phyloP scores from a whole-genome alignment of 352 stramenopile genomes.

The Phytophthora podocarpi region DNA sequence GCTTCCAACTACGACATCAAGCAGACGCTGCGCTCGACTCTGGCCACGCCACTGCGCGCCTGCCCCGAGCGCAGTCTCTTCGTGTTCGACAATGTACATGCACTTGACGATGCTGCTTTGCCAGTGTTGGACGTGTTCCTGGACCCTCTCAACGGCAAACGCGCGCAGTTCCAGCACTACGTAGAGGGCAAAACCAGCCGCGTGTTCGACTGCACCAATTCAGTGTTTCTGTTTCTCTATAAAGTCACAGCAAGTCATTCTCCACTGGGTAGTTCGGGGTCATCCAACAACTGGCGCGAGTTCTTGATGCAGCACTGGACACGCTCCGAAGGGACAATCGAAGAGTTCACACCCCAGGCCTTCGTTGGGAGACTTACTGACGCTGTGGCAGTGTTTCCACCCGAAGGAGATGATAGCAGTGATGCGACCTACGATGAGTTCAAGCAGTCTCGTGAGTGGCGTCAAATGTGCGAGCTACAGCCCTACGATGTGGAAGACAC shows the following conservation, averaged over 20 bases:
- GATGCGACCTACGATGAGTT: conserved; percentile 17
- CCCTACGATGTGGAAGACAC: conserved; percentile 5
- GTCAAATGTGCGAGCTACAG: conserved; percentile 34
- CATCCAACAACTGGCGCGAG: conserved; percentile 47
- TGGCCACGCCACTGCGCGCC: conserved; percentile 37
- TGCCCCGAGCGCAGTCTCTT: conserved; percentile 63
- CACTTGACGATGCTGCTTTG: conserved; percentile 47
- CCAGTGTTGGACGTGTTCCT: conserved; percentile 72
- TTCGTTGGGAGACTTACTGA: conserved; percentile 64
- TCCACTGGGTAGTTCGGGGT: not conserved
- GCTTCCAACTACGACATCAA: conserved; percentile 56
- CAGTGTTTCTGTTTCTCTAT: conserved; percentile 71
- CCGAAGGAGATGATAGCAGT: conserved; percentile 1
- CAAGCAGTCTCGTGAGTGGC: conserved; percentile 32
- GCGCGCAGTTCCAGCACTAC: conserved; percentile 61
- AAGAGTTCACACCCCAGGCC: conserved; percentile 73
- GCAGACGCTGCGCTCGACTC: conserved; percentile 42
- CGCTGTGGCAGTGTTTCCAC: conserved; percentile 38
- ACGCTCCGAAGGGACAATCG: conserved; percentile 30
- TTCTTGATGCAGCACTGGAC: conserved; percentile 63
- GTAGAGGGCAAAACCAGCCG: conserved; percentile 22
- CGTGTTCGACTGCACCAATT: conserved; percentile 56
- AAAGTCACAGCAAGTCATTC: conserved; percentile 28
- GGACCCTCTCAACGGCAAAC: conserved; percentile 70
- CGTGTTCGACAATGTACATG: conserved; percentile 56